These are phyloP conservation scores for Volvox carteri DNA, from an alignment of 163 green algal genomes.

Conservation along the genomic window DNA sequence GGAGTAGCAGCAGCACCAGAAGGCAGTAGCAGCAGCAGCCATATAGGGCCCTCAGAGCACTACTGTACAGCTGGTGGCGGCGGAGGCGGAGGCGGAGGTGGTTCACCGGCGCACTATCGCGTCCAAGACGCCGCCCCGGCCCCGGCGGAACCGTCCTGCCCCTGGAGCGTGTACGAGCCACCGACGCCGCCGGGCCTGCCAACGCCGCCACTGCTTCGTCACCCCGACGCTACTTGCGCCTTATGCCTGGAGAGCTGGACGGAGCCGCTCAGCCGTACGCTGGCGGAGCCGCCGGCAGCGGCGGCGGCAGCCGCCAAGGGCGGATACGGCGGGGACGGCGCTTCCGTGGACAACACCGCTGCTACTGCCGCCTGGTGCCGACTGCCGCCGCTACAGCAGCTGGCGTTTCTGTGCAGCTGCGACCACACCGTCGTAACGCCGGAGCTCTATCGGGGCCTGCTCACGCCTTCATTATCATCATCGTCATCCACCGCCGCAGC, in stretches of 20 bases:
- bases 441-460: conserved; percentile 15
- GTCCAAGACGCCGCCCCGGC: neutral
- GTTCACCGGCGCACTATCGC: neutral
- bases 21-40: neutral
- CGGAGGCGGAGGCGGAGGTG: neutral
- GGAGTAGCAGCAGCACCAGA: neutral
- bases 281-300: neutral
- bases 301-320: neutral
- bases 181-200: neutral
- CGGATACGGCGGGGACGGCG: neutral
- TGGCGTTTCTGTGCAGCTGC: neutral
- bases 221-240: conserved; percentile 13
- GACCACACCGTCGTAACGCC: neutral
- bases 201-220: neutral
- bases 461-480: too few relatives aligned
- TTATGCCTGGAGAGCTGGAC: conserved; percentile 40
- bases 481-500: too few relatives aligned
- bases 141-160: neutral
- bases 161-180: conserved; percentile 7
- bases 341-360: neutral
- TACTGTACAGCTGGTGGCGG: neutral
- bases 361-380: neutral
- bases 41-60: neutral
- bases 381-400: conserved; percentile 50
- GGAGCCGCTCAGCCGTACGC: neutral